Conservation (phyloP, 495 filamentous ascomycete genomes). For the Sordaria brevicollis region DNA sequence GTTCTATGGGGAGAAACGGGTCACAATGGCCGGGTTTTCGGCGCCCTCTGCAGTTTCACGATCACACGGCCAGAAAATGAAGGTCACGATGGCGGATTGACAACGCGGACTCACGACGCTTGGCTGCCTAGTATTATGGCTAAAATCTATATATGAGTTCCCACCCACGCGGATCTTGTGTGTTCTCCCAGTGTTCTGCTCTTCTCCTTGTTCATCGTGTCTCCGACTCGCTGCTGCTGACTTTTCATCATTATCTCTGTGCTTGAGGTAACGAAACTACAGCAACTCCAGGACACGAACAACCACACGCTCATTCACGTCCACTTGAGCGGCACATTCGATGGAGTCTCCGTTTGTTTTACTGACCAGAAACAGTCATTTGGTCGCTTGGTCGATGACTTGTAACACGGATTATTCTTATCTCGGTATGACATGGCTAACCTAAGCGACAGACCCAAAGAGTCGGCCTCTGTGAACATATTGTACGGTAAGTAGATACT, state of each 20-base stretch:
- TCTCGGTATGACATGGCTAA: background rate
- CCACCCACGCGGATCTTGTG: background rate
- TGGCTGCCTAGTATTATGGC: background rate
- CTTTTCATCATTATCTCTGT: too few relatives aligned
- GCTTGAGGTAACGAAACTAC: background rate
- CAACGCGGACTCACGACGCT: background rate
- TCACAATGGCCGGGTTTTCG: background rate
- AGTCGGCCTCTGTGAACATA: background rate
- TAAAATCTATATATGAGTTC: background rate
- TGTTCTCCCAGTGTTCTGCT: background rate
- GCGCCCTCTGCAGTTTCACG: background rate
- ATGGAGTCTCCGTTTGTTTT: background rate
- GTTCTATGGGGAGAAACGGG: background rate
- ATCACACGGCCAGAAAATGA: background rate
- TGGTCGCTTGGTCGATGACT: background rate
- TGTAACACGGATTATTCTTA: background rate
- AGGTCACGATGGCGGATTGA: background rate
- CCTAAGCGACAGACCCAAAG: background rate
- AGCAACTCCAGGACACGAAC: background rate
- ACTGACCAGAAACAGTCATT: background rate
- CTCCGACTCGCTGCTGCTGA: background rate
- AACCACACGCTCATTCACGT: background rate
- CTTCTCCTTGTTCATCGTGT: background rate
- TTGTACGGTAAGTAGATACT: background rate
- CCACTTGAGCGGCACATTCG: background rate